Evolutionary conservation across 495 filamentous ascomycete species (phyloP).

Genomic region (Zalerion maritima): DNA sequence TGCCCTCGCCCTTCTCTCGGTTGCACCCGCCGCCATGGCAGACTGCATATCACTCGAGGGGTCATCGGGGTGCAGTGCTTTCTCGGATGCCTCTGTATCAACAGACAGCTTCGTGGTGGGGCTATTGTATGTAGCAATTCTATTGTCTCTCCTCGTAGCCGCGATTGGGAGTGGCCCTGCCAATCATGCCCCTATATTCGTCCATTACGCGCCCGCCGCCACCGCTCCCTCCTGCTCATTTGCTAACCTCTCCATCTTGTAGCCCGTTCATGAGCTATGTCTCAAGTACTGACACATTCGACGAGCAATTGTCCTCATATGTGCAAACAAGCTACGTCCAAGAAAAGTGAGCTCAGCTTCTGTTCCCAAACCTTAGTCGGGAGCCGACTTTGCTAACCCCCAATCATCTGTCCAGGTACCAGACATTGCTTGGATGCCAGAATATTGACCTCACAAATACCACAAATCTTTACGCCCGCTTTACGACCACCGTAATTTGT

Average conservation of each 20-base stretch:
- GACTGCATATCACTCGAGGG: slow-evolving; percentile 64
- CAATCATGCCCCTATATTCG: slow-evolving; percentile 7
- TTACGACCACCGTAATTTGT: slow-evolving; percentile 84
- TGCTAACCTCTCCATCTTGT: slow-evolving; percentile 5
- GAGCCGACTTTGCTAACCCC: slow-evolving; percentile 6
- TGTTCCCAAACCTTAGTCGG: slow-evolving; percentile 1
- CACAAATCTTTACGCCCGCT: slow-evolving; percentile 81
- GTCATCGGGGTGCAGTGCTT: slow-evolving; percentile 74
- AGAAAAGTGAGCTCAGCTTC: slow-evolving; percentile 44
- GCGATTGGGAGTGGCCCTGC: slow-evolving; percentile 2
- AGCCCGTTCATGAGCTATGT: slow-evolving; percentile 85
- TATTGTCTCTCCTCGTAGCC: not conserved
- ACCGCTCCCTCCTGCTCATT: not conserved
- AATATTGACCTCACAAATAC: slow-evolving; percentile 66
- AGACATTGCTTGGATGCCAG: slow-evolving; percentile 64
- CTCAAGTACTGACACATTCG: slow-evolving; percentile 61
- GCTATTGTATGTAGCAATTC: slow-evolving; percentile 52
- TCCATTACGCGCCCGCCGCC: slow-evolving; percentile 1
- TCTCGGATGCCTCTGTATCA: slow-evolving; percentile 67
- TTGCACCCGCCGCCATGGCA: slow-evolving; percentile 20
- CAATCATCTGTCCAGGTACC: slow-evolving; percentile 41
- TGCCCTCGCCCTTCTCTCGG: slow-evolving; percentile 17
- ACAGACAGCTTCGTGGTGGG: slow-evolving; percentile 47
- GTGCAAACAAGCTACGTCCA: slow-evolving; percentile 59
- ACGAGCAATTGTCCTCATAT: slow-evolving; percentile 57